A percentile compares a stretch with the other conserved stretches of the same genome.
These are phyloP conservation scores for Myrica gale DNA, from an alignment of 306 rosid genomes.

Conservation along the genomic window DNA sequence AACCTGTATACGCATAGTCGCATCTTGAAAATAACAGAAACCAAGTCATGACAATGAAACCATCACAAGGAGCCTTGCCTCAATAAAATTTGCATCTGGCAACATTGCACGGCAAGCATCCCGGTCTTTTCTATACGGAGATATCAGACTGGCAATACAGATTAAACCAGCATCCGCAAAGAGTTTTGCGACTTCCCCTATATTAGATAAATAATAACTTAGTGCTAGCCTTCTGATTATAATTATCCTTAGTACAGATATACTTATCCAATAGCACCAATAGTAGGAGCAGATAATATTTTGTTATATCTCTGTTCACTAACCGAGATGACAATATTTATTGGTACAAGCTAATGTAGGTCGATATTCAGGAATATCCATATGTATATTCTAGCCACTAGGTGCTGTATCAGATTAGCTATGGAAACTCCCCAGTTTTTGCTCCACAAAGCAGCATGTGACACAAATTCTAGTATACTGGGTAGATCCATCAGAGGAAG, in stretches of 20 bases:
- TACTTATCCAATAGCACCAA: not conserved
- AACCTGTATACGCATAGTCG: conserved; percentile 44
- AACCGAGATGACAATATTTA: not conserved
- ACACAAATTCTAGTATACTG: not conserved
- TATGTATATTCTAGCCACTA: not conserved
- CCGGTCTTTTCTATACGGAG: conserved; percentile 73
- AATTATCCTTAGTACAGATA: not conserved
- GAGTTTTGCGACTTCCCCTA: conserved; percentile 82
- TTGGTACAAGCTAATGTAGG: not conserved
- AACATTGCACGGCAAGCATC: conserved; percentile 72
- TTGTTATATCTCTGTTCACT: not conserved
- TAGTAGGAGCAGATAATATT: not conserved
- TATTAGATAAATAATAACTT: conserved; percentile 9
- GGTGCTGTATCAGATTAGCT: not conserved
- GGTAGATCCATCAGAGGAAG: not conserved
- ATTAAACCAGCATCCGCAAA: conserved; percentile 81
- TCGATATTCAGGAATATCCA: not conserved
- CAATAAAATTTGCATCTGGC: conserved; percentile 58
- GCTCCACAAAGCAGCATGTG: not conserved
- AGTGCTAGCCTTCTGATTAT: not conserved
- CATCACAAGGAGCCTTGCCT: conserved; percentile 46
- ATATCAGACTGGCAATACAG: conserved; percentile 76
- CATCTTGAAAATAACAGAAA: conserved; percentile 26
- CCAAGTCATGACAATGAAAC: conserved; percentile 17
- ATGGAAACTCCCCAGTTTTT: not conserved